Evolutionary conservation across 768 basidiomycete species (phyloP).

Genomic region (Imleria badia): DNA sequence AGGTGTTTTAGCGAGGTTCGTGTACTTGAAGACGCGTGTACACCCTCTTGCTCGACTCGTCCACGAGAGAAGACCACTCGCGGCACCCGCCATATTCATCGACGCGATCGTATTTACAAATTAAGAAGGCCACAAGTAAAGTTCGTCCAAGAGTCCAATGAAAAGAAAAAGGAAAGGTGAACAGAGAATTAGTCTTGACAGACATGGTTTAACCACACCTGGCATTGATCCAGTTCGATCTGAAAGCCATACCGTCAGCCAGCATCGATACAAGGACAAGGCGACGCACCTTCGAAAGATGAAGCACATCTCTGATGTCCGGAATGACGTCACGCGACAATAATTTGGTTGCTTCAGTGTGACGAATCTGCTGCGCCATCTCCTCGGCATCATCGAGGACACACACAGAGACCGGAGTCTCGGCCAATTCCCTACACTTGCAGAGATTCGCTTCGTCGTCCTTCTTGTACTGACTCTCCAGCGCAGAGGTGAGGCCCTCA

Average conservation of each 20-base stretch:
- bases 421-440: neutral
- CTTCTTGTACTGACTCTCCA: slow-evolving; percentile 38
- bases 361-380: slow-evolving; percentile 11
- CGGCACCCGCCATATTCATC: slow-evolving; percentile 37
- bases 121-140: slow-evolving; percentile 11
- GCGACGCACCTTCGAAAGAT: slow-evolving; percentile 19
- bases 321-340: slow-evolving; percentile 15
- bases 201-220: slow-evolving; percentile 20
- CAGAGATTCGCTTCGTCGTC: slow-evolving; percentile 20
- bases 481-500: slow-evolving; percentile 40
- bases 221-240: slow-evolving; percentile 28
- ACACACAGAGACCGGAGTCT: neutral
- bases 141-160: neutral
- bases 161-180: neutral
- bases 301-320: slow-evolving; percentile 28
- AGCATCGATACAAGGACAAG: too few species aligned
- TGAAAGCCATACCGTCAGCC: slow-evolving; percentile 11
- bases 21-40: neutral
- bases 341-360: slow-evolving; percentile 6
- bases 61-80: slow-evolving; percentile 15
- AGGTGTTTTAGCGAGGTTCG: neutral
- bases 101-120: slow-evolving; percentile 9
- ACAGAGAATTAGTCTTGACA: slow-evolving; percentile 4
- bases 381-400: neutral
- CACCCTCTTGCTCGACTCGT: slow-evolving; percentile 43